Evolutionary conservation across 192 early-diverging fungal species (phyloP).

Genomic region (Entomortierella beljakovae): DNA sequence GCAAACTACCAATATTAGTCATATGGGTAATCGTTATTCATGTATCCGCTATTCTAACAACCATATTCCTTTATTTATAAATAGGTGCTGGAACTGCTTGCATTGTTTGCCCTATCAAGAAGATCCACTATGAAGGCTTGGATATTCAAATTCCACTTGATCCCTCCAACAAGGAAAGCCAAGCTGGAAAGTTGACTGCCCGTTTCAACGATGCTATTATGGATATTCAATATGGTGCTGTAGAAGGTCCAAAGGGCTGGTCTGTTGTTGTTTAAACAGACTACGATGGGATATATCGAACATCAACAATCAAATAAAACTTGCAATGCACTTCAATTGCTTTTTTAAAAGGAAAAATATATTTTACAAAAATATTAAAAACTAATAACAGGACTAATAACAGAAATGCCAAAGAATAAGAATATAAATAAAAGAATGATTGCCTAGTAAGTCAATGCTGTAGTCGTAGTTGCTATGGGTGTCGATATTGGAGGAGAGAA

Average conservation of each 20-base stretch:
- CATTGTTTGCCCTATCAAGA: slow-evolving; percentile 94
- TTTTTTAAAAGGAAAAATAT: neutral
- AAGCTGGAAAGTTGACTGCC: slow-evolving; percentile 89
- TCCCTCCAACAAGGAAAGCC: slow-evolving; percentile 75
- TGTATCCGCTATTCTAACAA: too few species aligned
- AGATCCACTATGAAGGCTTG: slow-evolving; percentile 79
- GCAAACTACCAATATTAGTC: too few species aligned
- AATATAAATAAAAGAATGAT: neutral
- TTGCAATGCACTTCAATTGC: too few species aligned
- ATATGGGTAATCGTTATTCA: too few species aligned
- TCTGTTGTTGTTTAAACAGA: slow-evolving; percentile 78
- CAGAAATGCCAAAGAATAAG: slow-evolving; percentile 2
- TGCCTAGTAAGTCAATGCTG: slow-evolving; percentile 16
- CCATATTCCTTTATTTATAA: neutral
- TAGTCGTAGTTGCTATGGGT: neutral
- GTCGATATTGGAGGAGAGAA: slow-evolving; percentile 26
- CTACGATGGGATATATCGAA: neutral
- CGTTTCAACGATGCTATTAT: slow-evolving; percentile 87
- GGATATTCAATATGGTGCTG: slow-evolving; percentile 95
- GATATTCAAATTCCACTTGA: slow-evolving; percentile 92
- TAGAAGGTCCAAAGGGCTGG: slow-evolving; percentile 81
- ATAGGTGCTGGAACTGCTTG: slow-evolving; percentile 88
- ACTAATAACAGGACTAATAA: slow-evolving; percentile 6
- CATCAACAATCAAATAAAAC: too few species aligned
- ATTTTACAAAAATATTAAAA: slow-evolving; percentile 5